phyloP scores from a whole-genome alignment of 164 flowering plant genomes.

The Sextonia rubra region DNA sequence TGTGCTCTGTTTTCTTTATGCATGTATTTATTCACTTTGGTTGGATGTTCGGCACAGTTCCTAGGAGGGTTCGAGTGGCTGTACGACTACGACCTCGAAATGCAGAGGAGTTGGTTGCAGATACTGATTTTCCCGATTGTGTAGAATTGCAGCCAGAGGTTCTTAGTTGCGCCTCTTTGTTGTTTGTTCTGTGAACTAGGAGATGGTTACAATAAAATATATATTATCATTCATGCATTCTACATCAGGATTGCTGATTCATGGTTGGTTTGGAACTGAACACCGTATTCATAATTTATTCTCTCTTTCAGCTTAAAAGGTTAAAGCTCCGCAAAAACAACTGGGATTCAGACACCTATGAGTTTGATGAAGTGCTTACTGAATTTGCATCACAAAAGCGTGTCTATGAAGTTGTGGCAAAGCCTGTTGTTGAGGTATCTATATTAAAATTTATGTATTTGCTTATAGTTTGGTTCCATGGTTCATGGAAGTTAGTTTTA shows the following conservation, averaged over 20 bases:
- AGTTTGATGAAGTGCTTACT: conserved; percentile 95
- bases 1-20: neutral
- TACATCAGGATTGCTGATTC: neutral
- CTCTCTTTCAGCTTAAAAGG: conserved; percentile 68
- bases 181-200: neutral
- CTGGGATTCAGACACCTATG: conserved; percentile 91
- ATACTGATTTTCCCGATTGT: conserved; percentile 98
- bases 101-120: conserved; percentile 74
- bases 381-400: conserved; percentile 97
- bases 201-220: neutral
- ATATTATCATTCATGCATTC: no score
- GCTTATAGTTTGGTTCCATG: neutral
- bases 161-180: conserved; percentile 12
- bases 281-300: conserved; percentile 5
- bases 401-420: conserved; percentile 96
- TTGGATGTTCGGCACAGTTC: conserved; percentile 38
- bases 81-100: conserved; percentile 84
- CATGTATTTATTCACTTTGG: neutral
- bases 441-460: neutral
- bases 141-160: conserved; percentile 97
- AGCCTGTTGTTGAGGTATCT: conserved; percentile 93
- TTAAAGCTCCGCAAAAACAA: conserved; percentile 88
- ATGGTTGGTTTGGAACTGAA: neutral
- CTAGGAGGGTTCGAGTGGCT: conserved; percentile 91
- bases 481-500: neutral